These are phyloP conservation scores for Gilbertella persicaria DNA, from an alignment of 371 early-diverging fungal genomes.

Conservation along the genomic window DNA sequence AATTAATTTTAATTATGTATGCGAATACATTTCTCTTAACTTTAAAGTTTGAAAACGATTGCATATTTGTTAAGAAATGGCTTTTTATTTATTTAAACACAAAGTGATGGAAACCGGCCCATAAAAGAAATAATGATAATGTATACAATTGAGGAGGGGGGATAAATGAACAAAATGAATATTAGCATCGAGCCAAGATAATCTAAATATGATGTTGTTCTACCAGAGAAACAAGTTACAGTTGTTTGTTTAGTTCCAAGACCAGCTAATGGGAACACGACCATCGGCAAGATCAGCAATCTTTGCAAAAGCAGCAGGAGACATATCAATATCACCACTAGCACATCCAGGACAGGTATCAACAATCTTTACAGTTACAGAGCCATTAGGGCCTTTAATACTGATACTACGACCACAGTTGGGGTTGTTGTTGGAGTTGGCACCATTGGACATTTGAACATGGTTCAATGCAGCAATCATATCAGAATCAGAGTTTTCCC, in stretches of 20 bases:
- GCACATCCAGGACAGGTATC: slow-evolving; percentile 65
- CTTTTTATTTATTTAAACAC: no score
- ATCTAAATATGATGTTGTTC: neutral
- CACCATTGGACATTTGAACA: slow-evolving; percentile 26
- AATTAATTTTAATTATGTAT: neutral
- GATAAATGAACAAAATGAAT: neutral
- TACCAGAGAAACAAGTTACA: slow-evolving; percentile 15
- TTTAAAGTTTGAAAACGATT: neutral
- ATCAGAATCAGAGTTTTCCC: slow-evolving; percentile 11
- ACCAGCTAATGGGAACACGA: slow-evolving; percentile 55
- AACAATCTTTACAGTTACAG: slow-evolving; percentile 52
- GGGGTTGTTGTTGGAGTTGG: slow-evolving; percentile 36
- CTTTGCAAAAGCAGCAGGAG: slow-evolving; percentile 56
- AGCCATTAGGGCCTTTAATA: slow-evolving; percentile 48
- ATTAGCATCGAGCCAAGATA: neutral
- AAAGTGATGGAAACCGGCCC: no score
- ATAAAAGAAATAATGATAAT: no score
- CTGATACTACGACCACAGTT: slow-evolving; percentile 57
- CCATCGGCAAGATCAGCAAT: slow-evolving; percentile 53
- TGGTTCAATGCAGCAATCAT: slow-evolving; percentile 29
- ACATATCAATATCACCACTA: slow-evolving; percentile 57
- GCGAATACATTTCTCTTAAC: neutral
- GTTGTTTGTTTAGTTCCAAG: slow-evolving; percentile 16
- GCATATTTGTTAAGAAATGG: no score
- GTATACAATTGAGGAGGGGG: neutral